These are phyloP conservation scores for Alternaria brassicae DNA, from an alignment of 2,329 filamentous ascomycete genomes.

Conservation along the genomic window DNA sequence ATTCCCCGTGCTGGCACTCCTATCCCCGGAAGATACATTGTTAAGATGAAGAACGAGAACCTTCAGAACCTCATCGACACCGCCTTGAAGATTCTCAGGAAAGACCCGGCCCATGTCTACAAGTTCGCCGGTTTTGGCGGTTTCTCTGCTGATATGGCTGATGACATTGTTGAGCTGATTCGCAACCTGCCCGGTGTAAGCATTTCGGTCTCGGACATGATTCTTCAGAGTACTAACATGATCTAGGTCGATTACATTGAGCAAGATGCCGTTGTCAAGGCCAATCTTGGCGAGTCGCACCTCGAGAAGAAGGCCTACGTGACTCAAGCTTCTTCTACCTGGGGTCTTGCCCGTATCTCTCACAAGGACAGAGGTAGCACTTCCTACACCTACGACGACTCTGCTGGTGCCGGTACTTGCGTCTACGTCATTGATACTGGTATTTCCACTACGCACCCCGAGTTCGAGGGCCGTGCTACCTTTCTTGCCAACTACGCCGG, in stretches of 20 bases:
- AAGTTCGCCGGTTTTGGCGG: conserved; percentile 50
- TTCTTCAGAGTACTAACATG: conserved; percentile 5
- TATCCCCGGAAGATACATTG: conserved; percentile 55
- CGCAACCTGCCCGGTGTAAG: conserved; percentile 40
- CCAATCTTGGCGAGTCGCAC: conserved; percentile 31
- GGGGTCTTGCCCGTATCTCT: conserved; percentile 54
- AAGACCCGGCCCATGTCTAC: conserved; percentile 47
- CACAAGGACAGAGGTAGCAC: conserved; percentile 39
- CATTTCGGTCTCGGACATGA: not conserved
- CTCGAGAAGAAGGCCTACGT: conserved; percentile 46
- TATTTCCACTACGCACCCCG: conserved; percentile 61
- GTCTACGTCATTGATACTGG: conserved; percentile 72
- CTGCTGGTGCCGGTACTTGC: conserved; percentile 53
- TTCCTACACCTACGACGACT: conserved; percentile 51
- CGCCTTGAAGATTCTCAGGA: conserved; percentile 35
- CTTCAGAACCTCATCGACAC: conserved; percentile 36
- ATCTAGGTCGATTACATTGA: conserved; percentile 50
- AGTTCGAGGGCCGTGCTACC: conserved; percentile 51
- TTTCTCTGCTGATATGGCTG: conserved; percentile 47
- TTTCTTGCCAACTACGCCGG: conserved; percentile 50
- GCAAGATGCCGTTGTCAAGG: conserved; percentile 48
- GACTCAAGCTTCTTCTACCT: conserved; percentile 50
- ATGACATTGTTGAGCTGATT: conserved; percentile 41
- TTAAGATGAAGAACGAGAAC: conserved; percentile 54
- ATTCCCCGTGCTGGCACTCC: conserved; percentile 45